Base-by-base conservation (phyloP, 345 rosid genomes). In the Anacardium occidentale region DNA sequence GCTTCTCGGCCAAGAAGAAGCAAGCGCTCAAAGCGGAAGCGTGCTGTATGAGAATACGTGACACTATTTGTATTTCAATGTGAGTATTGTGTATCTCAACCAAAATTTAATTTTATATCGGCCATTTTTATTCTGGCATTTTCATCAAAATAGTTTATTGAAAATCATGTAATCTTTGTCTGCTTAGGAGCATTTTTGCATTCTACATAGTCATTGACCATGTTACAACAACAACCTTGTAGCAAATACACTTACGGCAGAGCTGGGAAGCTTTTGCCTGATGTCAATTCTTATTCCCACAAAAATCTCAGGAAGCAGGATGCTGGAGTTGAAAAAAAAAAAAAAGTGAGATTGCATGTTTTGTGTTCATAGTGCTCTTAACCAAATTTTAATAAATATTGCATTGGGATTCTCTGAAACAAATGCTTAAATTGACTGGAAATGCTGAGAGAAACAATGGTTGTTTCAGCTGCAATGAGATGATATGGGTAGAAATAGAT, bases 1-100 rank as follows among this genome's bases (percentile, higher is more conserved):
- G 80, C 81, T 74, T 84, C 89, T 58, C 90, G 81, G 78, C 87
- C 88, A 45, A 84, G 90, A 84, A 86, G 88, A 83, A 92, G 96
- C 89, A 95, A 92, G 86, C 83, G 96, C 64, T 86, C 98, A 34
- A 91, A 91, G 87, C 73, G 90, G 66, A 91, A 91, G 82, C 96
- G 91, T 42, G 80, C 97, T 70, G 91, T 90, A 76, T 92, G 79
- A 88, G 74, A 70, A 10, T 70, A 64, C 68, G 64, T 34, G 68
- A 50, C 40, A 44, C 54, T 67, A 54, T 69, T 74, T 83, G 84
- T 80, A 75, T 80, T 78, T 79, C 58, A 74, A 3, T 78, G 84
- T 75, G 84, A 82, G 88, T 79, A 66, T 65, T 77, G 79, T 82
- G 76, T 74, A 73, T 75, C 71, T 74, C 72, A 67, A 68, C 22